Evolutionary conservation across 805 yeast species (phyloP).

Genomic region (Saccharomyces paradoxus): DNA sequence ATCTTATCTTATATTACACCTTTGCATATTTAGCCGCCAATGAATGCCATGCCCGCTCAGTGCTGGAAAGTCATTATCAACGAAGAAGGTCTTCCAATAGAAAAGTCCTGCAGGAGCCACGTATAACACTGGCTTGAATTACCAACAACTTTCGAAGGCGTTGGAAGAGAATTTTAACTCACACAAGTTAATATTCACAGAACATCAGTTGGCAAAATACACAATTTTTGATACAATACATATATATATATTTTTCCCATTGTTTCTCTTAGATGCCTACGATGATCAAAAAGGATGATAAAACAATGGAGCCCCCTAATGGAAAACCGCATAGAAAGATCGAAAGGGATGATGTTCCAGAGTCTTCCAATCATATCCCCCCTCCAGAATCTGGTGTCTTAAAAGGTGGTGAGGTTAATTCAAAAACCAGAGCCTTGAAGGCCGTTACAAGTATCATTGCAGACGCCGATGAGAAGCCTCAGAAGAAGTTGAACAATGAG

Average conservation of each 20-base stretch:
- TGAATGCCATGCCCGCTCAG: not conserved
- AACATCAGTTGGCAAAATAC: not conserved
- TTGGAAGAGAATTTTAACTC: not conserved
- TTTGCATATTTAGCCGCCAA: not conserved
- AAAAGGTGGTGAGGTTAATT: slow-evolving; percentile 8
- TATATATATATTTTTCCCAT: not conserved
- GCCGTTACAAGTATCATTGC: slow-evolving; percentile 14
- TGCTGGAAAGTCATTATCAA: not conserved
- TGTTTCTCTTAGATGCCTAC: not conserved
- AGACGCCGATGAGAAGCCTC: slow-evolving; percentile 4
- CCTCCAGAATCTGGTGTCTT: slow-evolving; percentile 18
- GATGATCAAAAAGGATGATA: not conserved
- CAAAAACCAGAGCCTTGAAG: slow-evolving; percentile 13
- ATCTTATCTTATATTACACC: not conserved
- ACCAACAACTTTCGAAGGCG: not conserved
- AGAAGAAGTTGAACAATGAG: not conserved
- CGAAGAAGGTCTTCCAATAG: not conserved
- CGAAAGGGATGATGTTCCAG: not conserved
- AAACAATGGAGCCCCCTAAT: not conserved
- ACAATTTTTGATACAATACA: not conserved
- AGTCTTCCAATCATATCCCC: slow-evolving; percentile 8
- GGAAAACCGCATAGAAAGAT: not conserved
- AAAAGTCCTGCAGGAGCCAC: not conserved
- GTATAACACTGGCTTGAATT: not conserved
- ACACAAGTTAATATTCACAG: not conserved